Base-by-base conservation (phyloP, 495 filamentous ascomycete species). In the Wilcoxina mikolae region DNA sequence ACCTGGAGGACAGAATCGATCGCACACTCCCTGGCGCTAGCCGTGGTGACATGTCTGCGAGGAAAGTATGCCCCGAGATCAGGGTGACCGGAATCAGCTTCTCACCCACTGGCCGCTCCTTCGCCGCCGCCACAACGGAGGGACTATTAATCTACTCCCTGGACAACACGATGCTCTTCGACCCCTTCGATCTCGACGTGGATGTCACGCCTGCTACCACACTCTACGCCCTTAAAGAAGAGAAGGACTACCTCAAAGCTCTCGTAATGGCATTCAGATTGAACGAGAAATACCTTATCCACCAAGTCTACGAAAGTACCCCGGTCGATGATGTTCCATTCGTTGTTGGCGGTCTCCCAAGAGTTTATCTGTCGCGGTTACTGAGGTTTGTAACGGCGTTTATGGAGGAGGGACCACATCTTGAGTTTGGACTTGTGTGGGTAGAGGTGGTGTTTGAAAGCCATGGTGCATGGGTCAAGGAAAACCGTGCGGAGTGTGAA, bases 251-350 rank as follows among this genome's bases (percentile, higher is more conserved):
- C 70, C 74, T 95, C 29, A 94, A 87, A 69, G 91, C 91, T 1
- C 72, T 98, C 2, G 82, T 95, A 54, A 95, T 96, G 90, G 85
- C 89, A 0, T 96, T 98, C 74, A 84, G 91, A 0, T 76, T 98
- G 35, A 94, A 94, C 69, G 81, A 90, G 61, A 73, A 74, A 2
- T 75, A 76, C 46, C 73, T 96, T 23, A 77, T 94, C 47, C 80
- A 81, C 54, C 78, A 77, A 24, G 87, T 95, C 10, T 95, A 94
- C 69, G 85, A 90, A 70, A 73, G 77, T 1, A 84, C 87, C 33
- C 89, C 93, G 17, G 73, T 79, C 31, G 69, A 72, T 15, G 85
- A 86, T 60, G 85, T 98, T 54, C 55, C 75, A 12, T 77, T 91
- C 45, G 82, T 94, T 1, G 85, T 91, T 35, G 76, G 78, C 44